Evolutionary conservation across 108 stramenopile genomes (phyloP), one percentile per base, ranked within the genome.

Genomic region (Discostella stelligeroides): DNA sequence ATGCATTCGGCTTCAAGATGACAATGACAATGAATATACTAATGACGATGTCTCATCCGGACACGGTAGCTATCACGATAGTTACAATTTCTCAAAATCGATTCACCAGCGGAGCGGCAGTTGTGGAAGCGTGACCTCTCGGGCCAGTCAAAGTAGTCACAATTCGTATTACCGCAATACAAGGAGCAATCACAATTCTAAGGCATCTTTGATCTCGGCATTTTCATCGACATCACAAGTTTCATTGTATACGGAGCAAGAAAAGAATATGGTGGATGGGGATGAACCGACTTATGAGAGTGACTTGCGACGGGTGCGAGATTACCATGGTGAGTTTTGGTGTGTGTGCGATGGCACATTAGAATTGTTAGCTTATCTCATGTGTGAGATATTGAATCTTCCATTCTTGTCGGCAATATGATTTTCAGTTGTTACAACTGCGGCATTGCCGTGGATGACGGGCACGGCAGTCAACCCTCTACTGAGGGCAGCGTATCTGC

Each of bases 361-460:
- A n/a, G n/a, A n/a, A 34, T 34, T 73, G 0, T 48, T 57, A n/a
- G 59, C 68, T 15, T 48, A 48, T 65, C n/a, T 7, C 37, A 38
- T 51, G n/a, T n/a, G n/a, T 38, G 34, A 30, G n/a, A 15, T 17
- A 12, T 38, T 20, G 37, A n/a, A 10, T 42, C 10, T 21, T 24
- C 7, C 8, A 12, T 0, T 60, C 6, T 41, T 60, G 11, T 37
- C 50, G 34, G 20, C 40, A 7, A 41, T 25, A 18, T 24, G 24
- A 18, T 34, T 69, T 61, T 51, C 24, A 27, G 70, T 85, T 41
- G 81, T 89, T 7, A 86, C 88, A 4, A 89, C 88, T 14, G 86
- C 86, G 25, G 76, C 88, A 25, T 71, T 92, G 41, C 91, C 91
- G 21, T 92, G 91, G 91, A 76, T 88, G 79, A 92, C 91, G n/a